phyloP scores from a whole-genome alignment of 192 early-diverging fungal species.

The Radiomyces spectabilis region DNA sequence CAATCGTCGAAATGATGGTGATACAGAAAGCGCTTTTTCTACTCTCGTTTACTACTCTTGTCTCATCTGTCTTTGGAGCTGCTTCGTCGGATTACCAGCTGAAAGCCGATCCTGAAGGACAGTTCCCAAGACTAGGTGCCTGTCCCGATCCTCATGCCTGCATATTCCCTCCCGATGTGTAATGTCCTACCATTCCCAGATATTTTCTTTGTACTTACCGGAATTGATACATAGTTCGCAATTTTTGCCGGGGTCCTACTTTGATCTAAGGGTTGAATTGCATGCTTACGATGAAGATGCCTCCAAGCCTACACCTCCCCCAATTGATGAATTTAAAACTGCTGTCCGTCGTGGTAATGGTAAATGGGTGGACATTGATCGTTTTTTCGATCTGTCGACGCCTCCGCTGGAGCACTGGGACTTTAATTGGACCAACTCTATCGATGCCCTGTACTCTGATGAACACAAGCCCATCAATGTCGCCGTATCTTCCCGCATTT shows the following conservation, averaged over 20 bases:
- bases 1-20: too few species aligned
- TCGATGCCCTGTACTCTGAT: conserved; percentile 29
- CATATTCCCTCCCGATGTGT: conserved; percentile 41
- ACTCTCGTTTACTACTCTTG: too few species aligned
- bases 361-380: conserved; percentile 28
- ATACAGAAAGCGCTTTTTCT: too few species aligned
- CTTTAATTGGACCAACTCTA: conserved; percentile 41
- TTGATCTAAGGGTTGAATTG: conserved; percentile 56
- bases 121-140: conserved; percentile 39
- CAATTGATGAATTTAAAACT: conserved; percentile 32
- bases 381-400: conserved; percentile 27
- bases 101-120: conserved; percentile 29
- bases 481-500: conserved; percentile 37
- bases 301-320: conserved; percentile 26
- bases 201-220: too few species aligned
- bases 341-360: conserved; percentile 32
- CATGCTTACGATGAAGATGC: conserved; percentile 40
- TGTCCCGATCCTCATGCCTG: conserved; percentile 38
- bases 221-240: too few species aligned
- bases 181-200: too few species aligned
- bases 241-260: conserved; percentile 48
- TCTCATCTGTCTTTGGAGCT: too few species aligned
- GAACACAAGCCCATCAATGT: conserved; percentile 38
- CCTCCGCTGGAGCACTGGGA: conserved; percentile 35
- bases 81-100: background rate